Evolutionary conservation across 305 asterid genomes (phyloP), one percentile per base, ranked within the genome.

Genomic region (Fraxinus albicans): DNA sequence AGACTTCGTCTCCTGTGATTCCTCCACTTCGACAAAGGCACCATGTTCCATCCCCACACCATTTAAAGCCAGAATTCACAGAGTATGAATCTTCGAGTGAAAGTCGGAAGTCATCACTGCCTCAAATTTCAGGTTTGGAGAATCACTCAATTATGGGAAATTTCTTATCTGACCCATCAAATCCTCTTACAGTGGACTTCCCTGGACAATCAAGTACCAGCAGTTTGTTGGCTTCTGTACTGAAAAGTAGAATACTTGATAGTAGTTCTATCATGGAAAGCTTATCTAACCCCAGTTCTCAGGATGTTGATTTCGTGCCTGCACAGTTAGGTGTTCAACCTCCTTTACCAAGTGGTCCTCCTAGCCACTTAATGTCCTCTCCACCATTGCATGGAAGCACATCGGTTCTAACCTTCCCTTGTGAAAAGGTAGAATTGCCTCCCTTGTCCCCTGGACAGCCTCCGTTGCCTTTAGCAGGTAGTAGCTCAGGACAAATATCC

Each of bases 181-280:
- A 81, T 88, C 87, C 87, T 67, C 87, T 38, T 40, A 77, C 84
- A 47, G 80, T 82, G 31, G 92, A 86, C 76, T 86, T 91, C 84
- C 88, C 93, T 31, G 93, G 95, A 78, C 91, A 88, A 81, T 86
- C 93, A 25, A 90, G 92, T 85, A 86, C 91, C 27, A 93, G 91
- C 84, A 88, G 90, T 73, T 76, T 88, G 85, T 79, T 93, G 79
- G 92, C 90, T 83, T 89, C 94, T 86, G 90, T 89, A 75, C 86
- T 84, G 84, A 87, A 89, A 79, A 90, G 91, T 84, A 92, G 93
- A 87, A 88, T 88, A 73, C 82, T 55, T 40, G 60, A 63, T 79
- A 77, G 63, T 84, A 53, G 63, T 53, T 53, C 63, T 17, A 53
- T 53, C 21, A 53, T 53, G 63, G 63, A 53, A 2, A 53, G 63